Evolutionary conservation across 495 filamentous ascomycete species (phyloP).

Genomic region (Xylaria intraflava): DNA sequence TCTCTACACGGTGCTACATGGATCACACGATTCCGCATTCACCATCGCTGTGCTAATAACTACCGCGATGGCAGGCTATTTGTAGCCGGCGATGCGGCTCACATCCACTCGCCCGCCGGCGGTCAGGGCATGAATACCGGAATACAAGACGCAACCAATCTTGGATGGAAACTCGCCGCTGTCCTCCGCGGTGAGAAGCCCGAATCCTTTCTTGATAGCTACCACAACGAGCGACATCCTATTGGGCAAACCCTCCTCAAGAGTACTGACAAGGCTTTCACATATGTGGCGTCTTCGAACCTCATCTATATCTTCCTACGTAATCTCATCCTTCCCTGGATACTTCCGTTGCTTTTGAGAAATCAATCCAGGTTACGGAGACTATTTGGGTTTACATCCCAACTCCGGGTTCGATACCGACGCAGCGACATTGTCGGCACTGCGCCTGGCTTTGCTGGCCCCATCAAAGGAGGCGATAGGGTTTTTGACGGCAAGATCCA

Average conservation of each 20-base stretch:
- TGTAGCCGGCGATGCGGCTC: constrained; percentile 51
- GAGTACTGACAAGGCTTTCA: constrained; percentile 27
- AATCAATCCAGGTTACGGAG: background rate
- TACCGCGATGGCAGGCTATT: constrained; percentile 40
- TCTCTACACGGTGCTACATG: constrained; percentile 24
- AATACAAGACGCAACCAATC: constrained; percentile 50
- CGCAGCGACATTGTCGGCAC: constrained; percentile 27
- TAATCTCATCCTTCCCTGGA: constrained; percentile 26
- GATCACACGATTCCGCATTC: constrained; percentile 32
- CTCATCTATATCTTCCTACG: constrained; percentile 21
- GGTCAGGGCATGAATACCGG: constrained; percentile 57
- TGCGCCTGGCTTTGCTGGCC: constrained; percentile 17
- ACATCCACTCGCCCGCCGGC: constrained; percentile 48
- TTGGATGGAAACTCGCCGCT: constrained; percentile 48
- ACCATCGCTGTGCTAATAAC: constrained; percentile 26
- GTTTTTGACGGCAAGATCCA: constrained; percentile 25
- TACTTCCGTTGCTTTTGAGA: constrained; percentile 25
- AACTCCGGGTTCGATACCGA: constrained; percentile 34
- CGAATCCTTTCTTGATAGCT: constrained; percentile 30
- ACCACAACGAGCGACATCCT: constrained; percentile 31
- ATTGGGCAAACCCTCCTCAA: constrained; percentile 27
- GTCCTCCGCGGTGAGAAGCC: constrained; percentile 22
- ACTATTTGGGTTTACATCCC: constrained; percentile 26
- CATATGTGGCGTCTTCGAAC: constrained; percentile 19
- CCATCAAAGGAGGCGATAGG: constrained; percentile 29